phyloP scores from a whole-genome alignment of 495 filamentous ascomycete species.

The Aspergillus sparsus region DNA sequence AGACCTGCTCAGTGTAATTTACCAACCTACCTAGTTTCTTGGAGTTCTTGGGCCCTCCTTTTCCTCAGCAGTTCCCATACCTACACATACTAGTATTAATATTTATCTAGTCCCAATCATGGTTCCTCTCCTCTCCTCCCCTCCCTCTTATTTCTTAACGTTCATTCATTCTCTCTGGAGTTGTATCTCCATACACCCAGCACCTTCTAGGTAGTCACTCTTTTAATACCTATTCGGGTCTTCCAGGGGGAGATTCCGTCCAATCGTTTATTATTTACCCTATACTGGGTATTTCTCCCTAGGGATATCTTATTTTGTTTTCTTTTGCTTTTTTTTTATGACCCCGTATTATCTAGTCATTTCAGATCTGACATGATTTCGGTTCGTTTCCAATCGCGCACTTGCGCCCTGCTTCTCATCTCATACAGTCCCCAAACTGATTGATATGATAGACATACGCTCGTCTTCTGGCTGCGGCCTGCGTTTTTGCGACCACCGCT shows the following conservation, averaged over 20 bases:
- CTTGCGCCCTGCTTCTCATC: not conserved
- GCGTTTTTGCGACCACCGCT: slow-evolving; percentile 52
- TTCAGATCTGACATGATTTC: slow-evolving; percentile 14
- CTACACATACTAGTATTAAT: too few species aligned
- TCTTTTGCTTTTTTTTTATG: not conserved
- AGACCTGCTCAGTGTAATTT: too few species aligned
- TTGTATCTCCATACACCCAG: not conserved
- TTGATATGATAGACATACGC: slow-evolving; percentile 30
- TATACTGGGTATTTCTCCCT: slow-evolving; percentile 1
- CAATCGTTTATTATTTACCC: slow-evolving; percentile 13
- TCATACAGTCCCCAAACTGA: not conserved
- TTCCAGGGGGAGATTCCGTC: slow-evolving; percentile 20
- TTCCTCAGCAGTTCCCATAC: too few species aligned
- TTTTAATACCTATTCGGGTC: slow-evolving; percentile 14
- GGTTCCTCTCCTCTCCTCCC: slow-evolving; percentile 3
- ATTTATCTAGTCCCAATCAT: too few species aligned
- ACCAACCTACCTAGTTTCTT: too few species aligned
- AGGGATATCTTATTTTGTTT: not conserved
- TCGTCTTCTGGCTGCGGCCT: slow-evolving; percentile 42
- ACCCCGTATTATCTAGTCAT: too few species aligned
- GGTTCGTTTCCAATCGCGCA: slow-evolving; percentile 11
- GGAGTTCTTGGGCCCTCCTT: too few species aligned
- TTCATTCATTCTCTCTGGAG: not conserved
- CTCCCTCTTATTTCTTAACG: slow-evolving; percentile 7
- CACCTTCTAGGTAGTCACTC: slow-evolving; percentile 9